These are phyloP conservation scores for Hirsutella rhossiliensis DNA, from an alignment of 2,329 filamentous ascomycete genomes.

Conservation along the genomic window DNA sequence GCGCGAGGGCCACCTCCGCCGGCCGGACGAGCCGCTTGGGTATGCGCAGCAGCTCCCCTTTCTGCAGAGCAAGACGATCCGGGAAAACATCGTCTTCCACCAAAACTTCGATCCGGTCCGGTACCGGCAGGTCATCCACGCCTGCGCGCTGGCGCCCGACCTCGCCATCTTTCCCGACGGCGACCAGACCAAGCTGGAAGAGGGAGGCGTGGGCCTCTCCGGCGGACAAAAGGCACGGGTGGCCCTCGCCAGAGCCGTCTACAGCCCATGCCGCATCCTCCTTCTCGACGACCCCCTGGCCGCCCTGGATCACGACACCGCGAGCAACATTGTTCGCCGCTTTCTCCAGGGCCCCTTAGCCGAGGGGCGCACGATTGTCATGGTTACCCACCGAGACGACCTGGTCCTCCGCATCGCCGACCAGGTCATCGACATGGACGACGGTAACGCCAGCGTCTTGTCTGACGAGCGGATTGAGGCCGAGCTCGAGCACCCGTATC, in stretches of 20 bases:
- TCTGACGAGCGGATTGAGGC: constrained; percentile 30
- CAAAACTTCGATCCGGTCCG: constrained; percentile 37
- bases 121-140: constrained; percentile 48
- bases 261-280: constrained; percentile 43
- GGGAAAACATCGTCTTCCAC: constrained; percentile 55
- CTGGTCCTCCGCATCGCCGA: constrained; percentile 61
- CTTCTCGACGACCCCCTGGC: constrained; percentile 53
- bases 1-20: constrained; percentile 31
- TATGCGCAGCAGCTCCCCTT: constrained; percentile 51
- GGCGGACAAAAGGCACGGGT: constrained; percentile 53
- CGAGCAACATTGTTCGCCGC: constrained; percentile 48
- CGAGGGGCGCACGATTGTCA: constrained; percentile 57
- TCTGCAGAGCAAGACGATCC: constrained; percentile 54
- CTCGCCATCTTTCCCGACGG: constrained; percentile 42
- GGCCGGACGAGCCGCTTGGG: constrained; percentile 38
- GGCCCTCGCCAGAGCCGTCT: constrained; percentile 49
- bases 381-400: constrained; percentile 72
- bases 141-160: constrained; percentile 46
- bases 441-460: constrained; percentile 43
- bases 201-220: constrained; percentile 50
- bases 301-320: constrained; percentile 50
- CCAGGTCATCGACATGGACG: constrained; percentile 58
- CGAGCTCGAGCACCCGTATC: constrained; percentile 25
- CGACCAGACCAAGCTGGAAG: constrained; percentile 47
- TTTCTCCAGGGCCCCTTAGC: constrained; percentile 47